Evolutionary conservation across 306 rosid species (phyloP).

Genomic region (Quercus mongolica): DNA sequence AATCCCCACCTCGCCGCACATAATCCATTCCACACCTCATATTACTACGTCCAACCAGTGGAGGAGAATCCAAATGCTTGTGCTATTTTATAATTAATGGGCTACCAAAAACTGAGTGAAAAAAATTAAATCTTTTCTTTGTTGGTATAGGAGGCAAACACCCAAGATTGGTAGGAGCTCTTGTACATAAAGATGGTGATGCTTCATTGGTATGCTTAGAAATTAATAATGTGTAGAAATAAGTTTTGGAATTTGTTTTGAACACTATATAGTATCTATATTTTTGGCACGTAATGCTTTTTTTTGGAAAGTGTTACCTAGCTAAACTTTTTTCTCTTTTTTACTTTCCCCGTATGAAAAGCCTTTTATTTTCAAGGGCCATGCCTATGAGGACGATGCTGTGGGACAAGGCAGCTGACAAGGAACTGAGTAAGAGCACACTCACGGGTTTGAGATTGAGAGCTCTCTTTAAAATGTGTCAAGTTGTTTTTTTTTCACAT

Average conservation of each 20-base stretch:
- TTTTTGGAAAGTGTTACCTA: not conserved
- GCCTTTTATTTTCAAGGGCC: not conserved
- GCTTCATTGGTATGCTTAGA: constrained; percentile 28
- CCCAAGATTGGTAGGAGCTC: constrained; percentile 24
- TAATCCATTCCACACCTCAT: constrained; percentile 22
- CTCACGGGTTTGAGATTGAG: constrained; percentile 19
- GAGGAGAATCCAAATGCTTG: constrained; percentile 96
- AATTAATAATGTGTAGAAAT: constrained; percentile 37
- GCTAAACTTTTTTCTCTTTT: not conserved
- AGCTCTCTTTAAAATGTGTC: constrained; percentile 2
- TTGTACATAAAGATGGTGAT: constrained; percentile 53
- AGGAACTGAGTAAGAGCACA: constrained; percentile 5
- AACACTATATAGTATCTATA: not conserved
- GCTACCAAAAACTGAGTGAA: constrained; percentile 15
- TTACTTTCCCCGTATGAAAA: not conserved
- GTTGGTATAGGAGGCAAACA: constrained; percentile 10
- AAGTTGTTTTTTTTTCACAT: constrained; percentile 21
- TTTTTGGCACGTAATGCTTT: not conserved
- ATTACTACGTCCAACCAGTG: constrained; percentile 78
- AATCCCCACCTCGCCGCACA: too few species aligned
- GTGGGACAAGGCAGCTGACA: constrained; percentile 32
- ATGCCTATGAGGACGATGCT: not conserved
- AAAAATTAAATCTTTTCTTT: not conserved
- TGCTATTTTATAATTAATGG: constrained; percentile 46
- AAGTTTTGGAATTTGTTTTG: constrained; percentile 35